Evolutionary conservation across 1,284 basidiomycete genomes (phyloP), one percentile per base, ranked within the genome.

Genomic region (Ustilago nuda): DNA sequence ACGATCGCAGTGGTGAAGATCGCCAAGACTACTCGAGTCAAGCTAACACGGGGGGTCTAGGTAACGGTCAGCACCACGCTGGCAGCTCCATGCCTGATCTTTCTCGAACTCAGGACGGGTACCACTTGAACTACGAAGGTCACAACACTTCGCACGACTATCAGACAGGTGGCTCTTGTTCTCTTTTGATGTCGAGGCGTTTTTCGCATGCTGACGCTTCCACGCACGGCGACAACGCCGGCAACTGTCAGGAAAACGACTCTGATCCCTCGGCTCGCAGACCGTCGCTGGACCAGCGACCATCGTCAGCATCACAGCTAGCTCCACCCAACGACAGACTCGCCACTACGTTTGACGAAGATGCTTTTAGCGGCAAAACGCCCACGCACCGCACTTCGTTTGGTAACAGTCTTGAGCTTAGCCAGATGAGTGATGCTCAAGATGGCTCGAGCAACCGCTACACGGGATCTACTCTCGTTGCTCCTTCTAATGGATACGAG

Each of bases 371-470:
- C 37, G 64, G 58, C 13, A 55, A 61, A n/a, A 76, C 73, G 6
- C 73, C 68, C 6, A 76, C 73, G 2, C 17, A 63, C 12, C 68
- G 67, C 8, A 75, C 67, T 13, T 56, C 53, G 8, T 76, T 76
- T 19, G 55, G 51, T 19, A 45, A 36, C 19, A 19, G 30, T 35
- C 19, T 53, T 51, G 53, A 61, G 7, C 5, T 61, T 13, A 62
- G 43, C n/a, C 55, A 59, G 7, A 33, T 45, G 39, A 35, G 17
- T 2, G 41, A 19, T 27, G 35, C 41, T 45, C 55, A 56, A 45
- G 55, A n/a, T 30, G 37, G 27, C 12, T 13, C 7, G 15, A 51
- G 8, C n/a, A 36, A 15, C 5, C 12, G 35, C 8, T 30, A 46
- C 13, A n/a, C 51, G 39, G 41, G 12, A 36, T 57, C 50, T 39